Evolutionary conservation across 768 basidiomycete species (phyloP).

Genomic region (Rhizopogon vinicolor): DNA sequence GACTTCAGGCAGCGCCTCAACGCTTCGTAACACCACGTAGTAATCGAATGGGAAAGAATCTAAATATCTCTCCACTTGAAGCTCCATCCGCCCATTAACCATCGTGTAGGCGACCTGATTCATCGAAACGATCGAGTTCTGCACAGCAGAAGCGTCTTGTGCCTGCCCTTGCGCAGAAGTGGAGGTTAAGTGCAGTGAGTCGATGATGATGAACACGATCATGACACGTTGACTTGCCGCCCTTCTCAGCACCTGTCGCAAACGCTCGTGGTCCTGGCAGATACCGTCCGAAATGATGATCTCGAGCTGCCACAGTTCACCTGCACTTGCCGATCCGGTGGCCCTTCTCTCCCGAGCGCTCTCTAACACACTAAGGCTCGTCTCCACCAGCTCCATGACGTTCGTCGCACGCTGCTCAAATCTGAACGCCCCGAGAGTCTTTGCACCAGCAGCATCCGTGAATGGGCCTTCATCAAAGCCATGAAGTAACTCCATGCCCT

Average conservation of each 20-base stretch:
- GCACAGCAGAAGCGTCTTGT: constrained; percentile 19
- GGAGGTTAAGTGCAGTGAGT: constrained; percentile 66
- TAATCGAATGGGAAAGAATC: constrained; percentile 99
- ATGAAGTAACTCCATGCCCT: constrained; percentile 83
- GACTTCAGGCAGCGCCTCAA: constrained; percentile 89
- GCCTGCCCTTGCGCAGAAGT: constrained; percentile 5
- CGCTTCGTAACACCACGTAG: constrained; percentile 87
- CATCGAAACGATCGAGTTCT: constrained; percentile 88
- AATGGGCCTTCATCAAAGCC: constrained; percentile 80
- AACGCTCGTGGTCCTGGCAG: constrained; percentile 89
- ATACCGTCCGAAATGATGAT: constrained; percentile 99
- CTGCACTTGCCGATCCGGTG: constrained; percentile 48
- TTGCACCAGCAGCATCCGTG: constrained; percentile 74
- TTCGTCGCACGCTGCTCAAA: constrained; percentile 91
- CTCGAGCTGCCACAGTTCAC: constrained; percentile 94
- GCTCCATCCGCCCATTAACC: constrained; percentile 65
- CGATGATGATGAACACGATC: constrained; percentile 95
- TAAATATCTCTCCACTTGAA: constrained; percentile 84
- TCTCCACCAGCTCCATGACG: constrained; percentile 77
- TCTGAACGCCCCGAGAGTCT: constrained; percentile 77
- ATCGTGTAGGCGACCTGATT: constrained; percentile 76
- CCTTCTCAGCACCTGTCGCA: constrained; percentile 73
- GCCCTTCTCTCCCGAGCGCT: constrained; percentile 66
- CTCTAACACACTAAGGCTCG: constrained; percentile 69
- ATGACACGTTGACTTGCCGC: constrained; percentile 90